Base-by-base conservation (phyloP, 176 grass and related monocot species). In the Saccharum spontaneum region DNA sequence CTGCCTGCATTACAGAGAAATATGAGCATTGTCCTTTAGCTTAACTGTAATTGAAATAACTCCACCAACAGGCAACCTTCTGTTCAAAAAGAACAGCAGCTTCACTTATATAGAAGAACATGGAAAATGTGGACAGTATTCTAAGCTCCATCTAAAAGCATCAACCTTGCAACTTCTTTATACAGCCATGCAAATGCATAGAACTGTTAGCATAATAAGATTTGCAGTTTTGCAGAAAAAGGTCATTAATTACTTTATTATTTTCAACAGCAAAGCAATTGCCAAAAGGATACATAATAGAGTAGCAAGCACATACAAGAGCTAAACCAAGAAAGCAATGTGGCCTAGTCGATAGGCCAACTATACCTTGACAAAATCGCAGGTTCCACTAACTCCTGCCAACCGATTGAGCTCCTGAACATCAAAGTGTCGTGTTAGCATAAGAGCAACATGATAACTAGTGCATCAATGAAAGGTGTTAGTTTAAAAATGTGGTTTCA, bases 321-420 rank as follows among this genome's bases (percentile, higher is more conserved):
- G 24, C 33, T 71, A 20, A 15, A 65, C 55, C 36, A 50, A 73
- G 2, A 31, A 84, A 24, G 82, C 77, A 89, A 18, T 17, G 8
- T 14, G 10, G 28, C 33, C 9, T 8, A 64, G 65, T 28, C 4
- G 23, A 10, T 71, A 77, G 61, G 63, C 12, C 4, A 62, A 75
- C 30, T 87, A 71, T 94, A 96, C 94, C 97, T 99, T 94, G 26
- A 99, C 97, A 83, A 92, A 96, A 75, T 94, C 59, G n/a, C 97
- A 99, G 69, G 90, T 90, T 74, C 64, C 74, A 82, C 81, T 72
- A 81, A 99, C 65, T 74, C 97, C 97, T 69, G 87, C 91, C 59
- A 87, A 72, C 38, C 61, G 86, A 84, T 92, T 99, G 38, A 99
- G 83, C 87, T 87, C 91, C 97, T 99, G 88, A 22, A 62, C 62